These are phyloP conservation scores for Xylariaceae sp. DNA, from an alignment of 2,329 filamentous ascomycete genomes.

Conservation along the genomic window DNA sequence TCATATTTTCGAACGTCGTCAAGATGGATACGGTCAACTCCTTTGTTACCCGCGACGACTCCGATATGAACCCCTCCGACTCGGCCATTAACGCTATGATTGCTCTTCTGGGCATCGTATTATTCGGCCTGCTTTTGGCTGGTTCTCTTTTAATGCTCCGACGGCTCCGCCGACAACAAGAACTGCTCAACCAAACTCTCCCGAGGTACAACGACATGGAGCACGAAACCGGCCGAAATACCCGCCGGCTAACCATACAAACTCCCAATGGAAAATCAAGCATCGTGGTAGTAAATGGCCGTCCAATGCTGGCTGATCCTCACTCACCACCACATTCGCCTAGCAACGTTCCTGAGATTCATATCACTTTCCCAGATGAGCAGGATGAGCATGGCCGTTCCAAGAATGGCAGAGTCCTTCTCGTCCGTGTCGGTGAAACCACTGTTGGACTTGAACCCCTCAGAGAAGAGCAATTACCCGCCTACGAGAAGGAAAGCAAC, in stretches of 20 bases:
- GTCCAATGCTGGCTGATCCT: constrained; percentile 76
- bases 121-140: constrained; percentile 72
- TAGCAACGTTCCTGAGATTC: constrained; percentile 90
- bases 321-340: constrained; percentile 76
- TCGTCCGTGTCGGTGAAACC: constrained; percentile 89
- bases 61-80: constrained; percentile 49
- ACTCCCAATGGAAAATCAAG: constrained; percentile 66
- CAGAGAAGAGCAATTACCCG: constrained; percentile 79
- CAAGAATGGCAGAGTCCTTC: constrained; percentile 85
- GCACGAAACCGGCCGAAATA: constrained; percentile 57
- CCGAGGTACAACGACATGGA: constrained; percentile 72
- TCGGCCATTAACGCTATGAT: constrained; percentile 79
- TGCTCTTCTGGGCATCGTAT: constrained; percentile 76
- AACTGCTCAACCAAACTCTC: constrained; percentile 58
- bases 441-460: constrained; percentile 88
- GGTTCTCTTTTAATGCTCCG: constrained; percentile 75
- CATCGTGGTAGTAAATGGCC: constrained; percentile 76
- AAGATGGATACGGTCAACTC: constrained; percentile 44
- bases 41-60: constrained; percentile 47
- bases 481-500: constrained; percentile 82
- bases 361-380: constrained; percentile 97
- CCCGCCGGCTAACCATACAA: constrained; percentile 62
- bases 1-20: constrained; percentile 27
- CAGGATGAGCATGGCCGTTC: constrained; percentile 82
- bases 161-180: constrained; percentile 60